Conservation (phyloP, 148 eudicot species). For the Pouteria glomerata region DNA sequence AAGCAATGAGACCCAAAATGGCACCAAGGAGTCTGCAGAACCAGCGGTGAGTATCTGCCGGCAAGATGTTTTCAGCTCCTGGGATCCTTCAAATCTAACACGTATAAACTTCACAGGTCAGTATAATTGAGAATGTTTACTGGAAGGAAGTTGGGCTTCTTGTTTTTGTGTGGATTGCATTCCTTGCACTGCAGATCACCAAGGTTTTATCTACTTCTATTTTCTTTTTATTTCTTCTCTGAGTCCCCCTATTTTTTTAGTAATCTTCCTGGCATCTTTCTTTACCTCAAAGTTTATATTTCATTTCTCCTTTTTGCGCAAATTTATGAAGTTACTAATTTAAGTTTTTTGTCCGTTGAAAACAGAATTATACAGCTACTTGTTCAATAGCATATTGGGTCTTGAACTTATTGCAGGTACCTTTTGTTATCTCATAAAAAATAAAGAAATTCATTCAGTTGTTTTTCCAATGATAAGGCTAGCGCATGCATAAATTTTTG, state of each 20-base stretch:
- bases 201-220: slow-evolving; percentile 40
- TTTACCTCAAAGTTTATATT: background rate
- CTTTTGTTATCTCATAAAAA: background rate
- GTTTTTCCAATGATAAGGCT: too few relatives aligned
- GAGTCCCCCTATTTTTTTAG: background rate
- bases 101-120: slow-evolving; percentile 36
- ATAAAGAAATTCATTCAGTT: too few relatives aligned
- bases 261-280: background rate
- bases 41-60: slow-evolving; percentile 29
- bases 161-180: slow-evolving; percentile 67
- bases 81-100: background rate
- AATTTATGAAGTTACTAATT: background rate
- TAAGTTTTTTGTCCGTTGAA: background rate
- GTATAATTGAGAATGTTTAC: slow-evolving; percentile 56
- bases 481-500: too few relatives aligned
- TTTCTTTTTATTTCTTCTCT: background rate
- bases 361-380: slow-evolving; percentile 50
- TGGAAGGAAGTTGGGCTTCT: slow-evolving; percentile 88
- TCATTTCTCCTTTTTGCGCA: background rate
- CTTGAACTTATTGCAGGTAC: slow-evolving; percentile 75
- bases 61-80: background rate
- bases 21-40: slow-evolving; percentile 20
- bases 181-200: slow-evolving; percentile 60
- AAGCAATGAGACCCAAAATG: slow-evolving; percentile 22
- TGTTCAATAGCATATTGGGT: slow-evolving; percentile 71